phyloP scores from a whole-genome alignment of 192 early-diverging fungal genomes.

The Backusella australiensis region DNA sequence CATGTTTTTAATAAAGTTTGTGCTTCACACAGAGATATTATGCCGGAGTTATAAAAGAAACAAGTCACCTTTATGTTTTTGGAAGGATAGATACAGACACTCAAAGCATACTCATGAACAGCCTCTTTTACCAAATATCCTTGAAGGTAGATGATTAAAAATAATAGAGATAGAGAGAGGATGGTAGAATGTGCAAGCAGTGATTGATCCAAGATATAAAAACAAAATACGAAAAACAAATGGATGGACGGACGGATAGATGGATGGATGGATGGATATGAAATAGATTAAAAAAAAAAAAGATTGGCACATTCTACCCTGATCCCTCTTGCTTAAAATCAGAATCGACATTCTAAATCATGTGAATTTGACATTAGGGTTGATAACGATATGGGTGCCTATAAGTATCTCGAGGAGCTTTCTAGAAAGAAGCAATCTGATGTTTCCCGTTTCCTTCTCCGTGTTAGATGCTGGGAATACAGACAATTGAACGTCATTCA shows the following conservation, averaged over 20 bases:
- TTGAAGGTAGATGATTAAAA: not conserved
- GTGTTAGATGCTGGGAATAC: slow-evolving; percentile 98
- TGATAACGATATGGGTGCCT: slow-evolving; percentile 45
- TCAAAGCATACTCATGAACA: slow-evolving; percentile 2
- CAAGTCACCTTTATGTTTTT: slow-evolving; percentile 2
- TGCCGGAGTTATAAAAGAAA: not conserved
- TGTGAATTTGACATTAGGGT: not conserved
- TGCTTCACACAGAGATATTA: no score
- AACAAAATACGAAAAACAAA: not conserved
- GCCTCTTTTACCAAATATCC: slow-evolving; percentile 6
- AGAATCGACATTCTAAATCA: not conserved
- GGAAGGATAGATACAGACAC: not conserved
- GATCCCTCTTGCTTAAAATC: not conserved
- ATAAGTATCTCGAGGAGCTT: slow-evolving; percentile 92
- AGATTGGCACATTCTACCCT: not conserved
- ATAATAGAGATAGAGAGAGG: not conserved
- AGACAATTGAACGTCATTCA: slow-evolving; percentile 98
- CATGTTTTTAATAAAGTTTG: no score
- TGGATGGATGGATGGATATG: not conserved
- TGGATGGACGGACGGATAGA: not conserved
- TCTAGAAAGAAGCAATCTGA: slow-evolving; percentile 99
- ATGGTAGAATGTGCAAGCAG: not conserved
- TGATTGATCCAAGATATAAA: not conserved
- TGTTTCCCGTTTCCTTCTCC: slow-evolving; percentile 97
- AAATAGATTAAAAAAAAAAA: not conserved